Percentiles rank a stretch among this genome's conserved stretches.
Conservation (phyloP, 805 yeast genomes). For the Hagleromyces aurorensis region DNA sequence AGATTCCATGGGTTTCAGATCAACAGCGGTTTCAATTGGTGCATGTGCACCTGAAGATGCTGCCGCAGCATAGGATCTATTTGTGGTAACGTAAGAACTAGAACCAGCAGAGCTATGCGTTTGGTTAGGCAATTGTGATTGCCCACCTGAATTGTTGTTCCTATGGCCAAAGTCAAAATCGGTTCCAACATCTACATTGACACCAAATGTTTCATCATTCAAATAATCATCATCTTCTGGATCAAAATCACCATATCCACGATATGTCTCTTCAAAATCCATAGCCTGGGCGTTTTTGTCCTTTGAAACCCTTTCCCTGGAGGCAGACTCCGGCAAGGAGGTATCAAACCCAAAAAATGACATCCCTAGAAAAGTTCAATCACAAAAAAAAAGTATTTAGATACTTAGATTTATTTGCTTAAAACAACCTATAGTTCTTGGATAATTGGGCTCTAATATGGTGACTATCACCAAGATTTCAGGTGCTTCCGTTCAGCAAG, state of each 20-base stretch:
- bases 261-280: conserved; percentile 81
- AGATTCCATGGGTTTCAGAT: conserved; percentile 62
- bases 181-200: conserved; percentile 25
- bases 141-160: conserved; percentile 4
- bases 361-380: conserved; percentile 16
- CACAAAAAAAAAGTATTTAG: background rate
- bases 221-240: conserved; percentile 64
- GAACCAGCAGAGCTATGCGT: conserved; percentile 31
- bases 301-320: conserved; percentile 1
- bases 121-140: conserved; percentile 2
- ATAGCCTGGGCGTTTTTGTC: conserved; percentile 31
- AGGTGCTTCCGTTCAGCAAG: no score
- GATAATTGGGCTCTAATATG: background rate
- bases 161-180: conserved; percentile 33
- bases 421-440: background rate
- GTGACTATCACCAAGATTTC: no score
- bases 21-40: conserved; percentile 19
- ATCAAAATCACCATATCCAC: conserved; percentile 63
- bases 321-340: conserved; percentile 9
- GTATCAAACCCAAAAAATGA: conserved; percentile 33
- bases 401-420: background rate
- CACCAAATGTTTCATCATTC: conserved; percentile 29
- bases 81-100: conserved; percentile 30
- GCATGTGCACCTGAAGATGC: conserved; percentile 24
- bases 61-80: conserved; percentile 23